A percentile compares a stretch with the other conserved stretches of the same genome.
Evolutionary conservation across 164 flowering plant genomes (phyloP).

Genomic region (Vitis vinifera): DNA sequence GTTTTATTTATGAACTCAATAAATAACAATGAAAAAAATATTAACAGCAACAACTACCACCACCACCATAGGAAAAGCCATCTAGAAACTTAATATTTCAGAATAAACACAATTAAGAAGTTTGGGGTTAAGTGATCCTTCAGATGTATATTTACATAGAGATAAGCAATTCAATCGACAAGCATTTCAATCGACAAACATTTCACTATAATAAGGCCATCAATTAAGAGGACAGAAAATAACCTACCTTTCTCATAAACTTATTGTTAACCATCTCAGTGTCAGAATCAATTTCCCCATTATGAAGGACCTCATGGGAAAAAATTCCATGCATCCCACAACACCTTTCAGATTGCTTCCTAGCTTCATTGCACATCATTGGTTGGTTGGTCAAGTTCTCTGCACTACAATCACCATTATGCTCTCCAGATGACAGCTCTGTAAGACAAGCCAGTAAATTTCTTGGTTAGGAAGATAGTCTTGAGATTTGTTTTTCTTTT

Average conservation of each 20-base stretch:
- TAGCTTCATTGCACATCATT: slow-evolving; percentile 11
- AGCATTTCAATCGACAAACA: neutral
- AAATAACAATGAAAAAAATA: too few relatives aligned
- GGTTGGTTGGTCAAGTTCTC: slow-evolving; percentile 24
- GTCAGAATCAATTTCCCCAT: slow-evolving; percentile 49
- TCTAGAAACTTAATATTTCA: too few relatives aligned
- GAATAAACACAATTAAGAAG: too few relatives aligned
- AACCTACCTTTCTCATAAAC: slow-evolving; percentile 64
- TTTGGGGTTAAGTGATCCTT: too few relatives aligned
- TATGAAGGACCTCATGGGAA: slow-evolving; percentile 82
- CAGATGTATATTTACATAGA: neutral
- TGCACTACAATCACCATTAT: slow-evolving; percentile 26
- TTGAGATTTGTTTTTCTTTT: too few relatives aligned
- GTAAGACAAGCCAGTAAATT: slow-evolving; percentile 20
- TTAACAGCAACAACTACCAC: too few relatives aligned
- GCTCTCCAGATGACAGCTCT: slow-evolving; percentile 36
- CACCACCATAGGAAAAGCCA: too few relatives aligned
- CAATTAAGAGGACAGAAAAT: neutral
- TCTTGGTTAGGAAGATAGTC: slow-evolving; percentile 1
- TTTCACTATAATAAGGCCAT: neutral
- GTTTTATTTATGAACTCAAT: too few relatives aligned
- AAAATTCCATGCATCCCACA: slow-evolving; percentile 82
- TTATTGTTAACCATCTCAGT: slow-evolving; percentile 25
- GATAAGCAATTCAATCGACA: neutral
- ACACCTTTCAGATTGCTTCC: slow-evolving; percentile 47